Evolutionary conservation across 225 moss, liverwort and hornwort species (phyloP), one percentile per base, ranked within the genome.

Genomic region (Physcomitrellopsis africana): DNA sequence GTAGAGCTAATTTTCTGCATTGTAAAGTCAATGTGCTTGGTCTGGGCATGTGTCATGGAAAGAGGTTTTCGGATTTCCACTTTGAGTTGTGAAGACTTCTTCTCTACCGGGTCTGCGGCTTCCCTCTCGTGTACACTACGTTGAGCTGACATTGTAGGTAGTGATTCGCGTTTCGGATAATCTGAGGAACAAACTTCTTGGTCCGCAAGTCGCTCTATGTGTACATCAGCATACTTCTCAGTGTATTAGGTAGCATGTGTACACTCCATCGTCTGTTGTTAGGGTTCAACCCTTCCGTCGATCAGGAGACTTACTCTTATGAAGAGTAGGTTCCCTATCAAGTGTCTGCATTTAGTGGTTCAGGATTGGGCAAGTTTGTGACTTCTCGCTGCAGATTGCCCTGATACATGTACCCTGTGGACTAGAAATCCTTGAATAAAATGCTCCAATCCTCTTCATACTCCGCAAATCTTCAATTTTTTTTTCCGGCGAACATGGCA

Each of bases 201-300:
- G 27, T 20, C 46, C 20, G 0, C 43, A 48, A 62, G 67, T 19
- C 51, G 54, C n/a, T 23, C 9, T 20, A 9, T 42, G 15, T 66
- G 10, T 46, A 66, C 17, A 14, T 37, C 2, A 8, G 24, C 42
- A 55, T 41, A 15, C 9, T 67, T 72, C 10, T 3, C 17, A 64
- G 10, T 68, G 56, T 26, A 51, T 32, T 5, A 0, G 43, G 8
- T 9, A 9, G 27, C 7, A 23, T 3, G 13, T 24, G 16, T 44
- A 18, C 45, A 52, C 59, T 44, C 49, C 45, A 3, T 70, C 60
- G 32, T 17, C 18, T 70, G 3, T 60, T 16, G 20, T 75, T 74
- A 79, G 79, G 79, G 79, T 67, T 70, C 65, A 51, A 58, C 22
- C 12, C n/a, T 7, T 44, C 37, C 5, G 32, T 49, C 22, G 41